Base-by-base conservation (phyloP, 805 yeast species). In the Zygosaccharomyces kombuchaensis region DNA sequence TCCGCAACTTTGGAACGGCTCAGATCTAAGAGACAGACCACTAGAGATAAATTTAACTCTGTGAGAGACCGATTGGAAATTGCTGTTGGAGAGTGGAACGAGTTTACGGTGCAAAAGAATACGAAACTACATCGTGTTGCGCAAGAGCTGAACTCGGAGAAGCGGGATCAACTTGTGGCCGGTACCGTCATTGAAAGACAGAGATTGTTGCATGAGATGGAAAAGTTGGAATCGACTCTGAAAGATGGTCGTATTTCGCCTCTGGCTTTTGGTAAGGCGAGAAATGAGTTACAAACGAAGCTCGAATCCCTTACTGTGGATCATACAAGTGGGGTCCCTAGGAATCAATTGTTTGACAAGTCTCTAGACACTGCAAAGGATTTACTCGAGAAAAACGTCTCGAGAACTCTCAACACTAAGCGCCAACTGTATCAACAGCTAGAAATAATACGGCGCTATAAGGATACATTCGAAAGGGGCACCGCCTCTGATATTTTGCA, bases 331-430 rank as follows among this genome's bases (percentile, higher is more conserved):
- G 38, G 34, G 16, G 31, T 31, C 6, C 43, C 37, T 9, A 13
- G 27, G 21, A 35, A 30, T 26, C 48, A 57, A 16, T 35, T 46
- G 22, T 60, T 57, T 41, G 42, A 34, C 6, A 55, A 50, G 36
- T 57, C 63, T 1, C 21, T 60, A 6, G 49, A 44, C 6, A 52
- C 54, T 3, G 65, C 65, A 1, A 50, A 46, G 38, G 41, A 50
- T 16, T 23, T 60, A 16, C 31, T 59, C 3, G 34, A 17, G 6
- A 48, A 53, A 13, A 58, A 54, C 35, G 32, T 47, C 5, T 44
- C 60, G 2, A 47, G 63, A 40, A 49, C 59, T 9, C 50, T 47
- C 19, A 16, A 51, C 7, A 47, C 54, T 0, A 60, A 58, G 31
- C 36, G 47, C 13, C 29, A 53, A 29, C 41, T 60, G 10, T 43